Conservation (phyloP, 169 alveolate species). For the Eimeria falciformis region DNA sequence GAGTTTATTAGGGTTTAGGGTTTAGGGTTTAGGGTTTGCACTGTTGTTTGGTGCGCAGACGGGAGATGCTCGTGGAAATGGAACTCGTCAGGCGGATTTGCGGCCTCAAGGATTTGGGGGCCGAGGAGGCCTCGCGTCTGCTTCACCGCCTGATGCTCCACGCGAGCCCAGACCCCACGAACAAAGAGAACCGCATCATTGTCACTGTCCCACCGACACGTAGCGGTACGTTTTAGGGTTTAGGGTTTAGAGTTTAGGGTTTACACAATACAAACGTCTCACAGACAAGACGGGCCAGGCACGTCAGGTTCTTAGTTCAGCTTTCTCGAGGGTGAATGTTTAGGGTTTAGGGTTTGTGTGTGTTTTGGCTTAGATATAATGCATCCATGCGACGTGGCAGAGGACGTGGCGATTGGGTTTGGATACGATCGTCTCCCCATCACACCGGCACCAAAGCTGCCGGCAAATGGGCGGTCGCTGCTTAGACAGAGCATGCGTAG, state of each 20-base stretch:
- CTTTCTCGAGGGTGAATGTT: background rate
- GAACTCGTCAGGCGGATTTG: slow-evolving; percentile 18
- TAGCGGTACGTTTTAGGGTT: slow-evolving; percentile 34
- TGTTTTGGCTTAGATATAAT: slow-evolving; percentile 87
- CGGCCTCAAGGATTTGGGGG: slow-evolving; percentile 32
- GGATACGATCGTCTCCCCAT: slow-evolving; percentile 88
- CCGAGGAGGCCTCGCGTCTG: slow-evolving; percentile 4
- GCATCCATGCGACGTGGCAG: slow-evolving; percentile 94
- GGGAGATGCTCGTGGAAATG: slow-evolving; percentile 8
- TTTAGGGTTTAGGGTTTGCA: background rate
- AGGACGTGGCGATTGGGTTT: slow-evolving; percentile 94
- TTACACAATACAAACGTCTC: no score
- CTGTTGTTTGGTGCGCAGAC: slow-evolving; percentile 27
- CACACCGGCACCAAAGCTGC: background rate
- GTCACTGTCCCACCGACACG: slow-evolving; percentile 61
- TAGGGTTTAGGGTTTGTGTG: slow-evolving; percentile 36
- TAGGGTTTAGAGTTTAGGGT: slow-evolving; percentile 38
- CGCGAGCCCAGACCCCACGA: background rate
- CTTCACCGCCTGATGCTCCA: slow-evolving; percentile 57
- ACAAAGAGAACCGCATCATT: background rate
- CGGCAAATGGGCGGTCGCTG: background rate
- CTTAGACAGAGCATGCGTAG: slow-evolving; percentile 27
- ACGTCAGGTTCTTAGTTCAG: no score
- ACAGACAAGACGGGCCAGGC: no score
- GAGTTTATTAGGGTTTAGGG: no score